phyloP scores from a whole-genome alignment of 106 monocot species.

The Dendrobium huoshanense region DNA sequence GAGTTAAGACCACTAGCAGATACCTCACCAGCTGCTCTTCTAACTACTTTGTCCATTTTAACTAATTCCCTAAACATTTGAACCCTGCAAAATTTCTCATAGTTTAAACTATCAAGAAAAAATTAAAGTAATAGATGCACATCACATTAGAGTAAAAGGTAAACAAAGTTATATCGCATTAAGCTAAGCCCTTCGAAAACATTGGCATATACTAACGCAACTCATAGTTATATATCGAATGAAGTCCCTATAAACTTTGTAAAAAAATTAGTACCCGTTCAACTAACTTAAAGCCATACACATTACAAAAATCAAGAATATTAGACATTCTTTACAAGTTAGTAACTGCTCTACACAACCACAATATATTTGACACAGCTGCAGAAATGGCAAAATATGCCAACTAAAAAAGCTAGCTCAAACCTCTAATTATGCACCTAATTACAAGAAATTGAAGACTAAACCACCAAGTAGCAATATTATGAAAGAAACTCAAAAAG shows the following conservation, averaged over 20 bases:
- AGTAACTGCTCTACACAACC: too few species aligned
- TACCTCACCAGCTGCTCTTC: conserved; percentile 55
- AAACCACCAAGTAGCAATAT: too few species aligned
- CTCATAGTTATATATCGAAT: not conserved
- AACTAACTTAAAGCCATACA: not conserved
- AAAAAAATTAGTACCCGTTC: not conserved
- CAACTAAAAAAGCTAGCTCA: too few species aligned
- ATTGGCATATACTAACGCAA: not conserved
- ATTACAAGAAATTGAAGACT: too few species aligned
- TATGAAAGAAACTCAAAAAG: too few species aligned
- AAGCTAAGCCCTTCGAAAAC: too few species aligned
- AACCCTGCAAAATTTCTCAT: conserved; percentile 44
- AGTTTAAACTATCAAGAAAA: not conserved
- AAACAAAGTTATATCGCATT: not conserved
- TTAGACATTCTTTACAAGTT: not conserved
- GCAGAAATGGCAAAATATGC: too few species aligned
- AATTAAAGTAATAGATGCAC: not conserved
- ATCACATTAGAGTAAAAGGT: not conserved
- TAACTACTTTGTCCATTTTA: conserved; percentile 62
- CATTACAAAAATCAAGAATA: not conserved
- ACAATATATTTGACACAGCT: too few species aligned
- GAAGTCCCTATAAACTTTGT: too few species aligned
- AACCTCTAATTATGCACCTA: too few species aligned
- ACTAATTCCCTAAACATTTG: conserved; percentile 91
- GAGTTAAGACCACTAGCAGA: conserved; percentile 48